A percentile compares a stretch with the other conserved stretches of the same genome.
Conservation (phyloP, 2,329 filamentous ascomycete genomes). For the Colletotrichum graminicola region DNA sequence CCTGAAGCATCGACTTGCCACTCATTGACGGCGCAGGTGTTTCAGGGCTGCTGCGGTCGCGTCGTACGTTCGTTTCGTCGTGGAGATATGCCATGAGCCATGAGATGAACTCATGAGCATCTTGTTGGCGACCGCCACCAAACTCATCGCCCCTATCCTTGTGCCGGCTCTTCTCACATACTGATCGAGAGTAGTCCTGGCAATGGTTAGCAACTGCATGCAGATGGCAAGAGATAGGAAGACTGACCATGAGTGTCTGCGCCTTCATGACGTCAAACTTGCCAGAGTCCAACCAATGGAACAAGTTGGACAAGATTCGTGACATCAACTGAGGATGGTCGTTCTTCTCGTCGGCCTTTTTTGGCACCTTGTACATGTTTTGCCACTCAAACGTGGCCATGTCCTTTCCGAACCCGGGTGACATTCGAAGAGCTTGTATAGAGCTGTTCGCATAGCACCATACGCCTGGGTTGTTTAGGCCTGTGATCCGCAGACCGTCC, state of each 20-base stretch:
- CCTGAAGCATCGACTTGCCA: slow-evolving; percentile 57
- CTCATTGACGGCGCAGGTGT: slow-evolving; percentile 49
- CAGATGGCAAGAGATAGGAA: not conserved
- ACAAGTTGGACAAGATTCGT: slow-evolving; percentile 69
- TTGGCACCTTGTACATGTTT: slow-evolving; percentile 74
- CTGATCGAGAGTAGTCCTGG: slow-evolving; percentile 65
- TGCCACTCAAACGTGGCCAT: slow-evolving; percentile 71
- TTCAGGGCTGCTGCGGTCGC: slow-evolving; percentile 46
- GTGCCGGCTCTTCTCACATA: slow-evolving; percentile 43
- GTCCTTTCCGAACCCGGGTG: slow-evolving; percentile 75
- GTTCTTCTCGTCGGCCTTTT: slow-evolving; percentile 69
- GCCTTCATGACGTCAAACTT: slow-evolving; percentile 65
- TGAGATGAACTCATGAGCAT: slow-evolving; percentile 89
- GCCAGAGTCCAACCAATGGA: slow-evolving; percentile 67
- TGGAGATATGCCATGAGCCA: slow-evolving; percentile 86
- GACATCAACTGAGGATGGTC: slow-evolving; percentile 70
- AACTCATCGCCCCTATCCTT: slow-evolving; percentile 62
- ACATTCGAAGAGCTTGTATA: slow-evolving; percentile 84
- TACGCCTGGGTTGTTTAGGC: slow-evolving; percentile 82
- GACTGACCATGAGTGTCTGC: slow-evolving; percentile 68
- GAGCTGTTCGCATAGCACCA: slow-evolving; percentile 96
- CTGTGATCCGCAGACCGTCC: slow-evolving; percentile 68
- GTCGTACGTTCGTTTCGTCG: slow-evolving; percentile 81
- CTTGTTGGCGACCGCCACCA: slow-evolving; percentile 84
- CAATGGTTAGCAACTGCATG: slow-evolving; percentile 41